A percentile compares a stretch with the other conserved stretches of the same genome.
Conservation (phyloP, 2,329 filamentous ascomycete species). For the Dactylellina haptotyla region DNA sequence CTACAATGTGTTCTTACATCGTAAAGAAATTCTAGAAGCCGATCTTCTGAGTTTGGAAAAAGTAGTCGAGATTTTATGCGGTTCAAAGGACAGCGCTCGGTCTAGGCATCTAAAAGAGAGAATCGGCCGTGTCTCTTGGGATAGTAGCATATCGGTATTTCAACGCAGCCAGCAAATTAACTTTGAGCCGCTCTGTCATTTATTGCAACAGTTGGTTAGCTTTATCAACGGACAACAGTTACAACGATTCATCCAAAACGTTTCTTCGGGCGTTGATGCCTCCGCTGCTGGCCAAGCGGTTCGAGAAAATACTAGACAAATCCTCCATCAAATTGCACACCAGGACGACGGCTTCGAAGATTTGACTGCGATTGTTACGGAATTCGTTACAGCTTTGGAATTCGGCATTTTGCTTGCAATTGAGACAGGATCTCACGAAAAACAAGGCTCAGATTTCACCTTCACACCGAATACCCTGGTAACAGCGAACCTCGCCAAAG, state of each 20-base stretch:
- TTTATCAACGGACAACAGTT: slow-evolving; percentile 39
- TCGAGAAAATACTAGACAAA: slow-evolving; percentile 42
- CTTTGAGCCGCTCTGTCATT: slow-evolving; percentile 38
- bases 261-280: slow-evolving; percentile 17
- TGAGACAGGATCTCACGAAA: slow-evolving; percentile 4
- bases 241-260: slow-evolving; percentile 25
- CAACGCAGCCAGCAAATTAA: slow-evolving; percentile 25
- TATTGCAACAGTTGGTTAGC: slow-evolving; percentile 28
- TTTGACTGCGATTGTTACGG: slow-evolving; percentile 34
- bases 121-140: slow-evolving; percentile 28
- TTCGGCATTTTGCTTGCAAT: slow-evolving; percentile 36
- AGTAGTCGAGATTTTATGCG: slow-evolving; percentile 25
- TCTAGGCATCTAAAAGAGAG: slow-evolving; percentile 19
- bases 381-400: slow-evolving; percentile 35
- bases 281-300: slow-evolving; percentile 24
- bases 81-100: slow-evolving; percentile 24
- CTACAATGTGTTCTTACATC: slow-evolving; percentile 28
- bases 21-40: slow-evolving; percentile 20
- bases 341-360: slow-evolving; percentile 50
- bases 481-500: neutral
- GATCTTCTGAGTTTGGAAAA: slow-evolving; percentile 30
- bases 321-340: slow-evolving; percentile 29
- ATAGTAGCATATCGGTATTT: slow-evolving; percentile 30
- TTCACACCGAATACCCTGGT: slow-evolving; percentile 22
- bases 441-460: slow-evolving; percentile 13